phyloP scores from a whole-genome alignment of 805 yeast species.

The Lipomyces orientalis region DNA sequence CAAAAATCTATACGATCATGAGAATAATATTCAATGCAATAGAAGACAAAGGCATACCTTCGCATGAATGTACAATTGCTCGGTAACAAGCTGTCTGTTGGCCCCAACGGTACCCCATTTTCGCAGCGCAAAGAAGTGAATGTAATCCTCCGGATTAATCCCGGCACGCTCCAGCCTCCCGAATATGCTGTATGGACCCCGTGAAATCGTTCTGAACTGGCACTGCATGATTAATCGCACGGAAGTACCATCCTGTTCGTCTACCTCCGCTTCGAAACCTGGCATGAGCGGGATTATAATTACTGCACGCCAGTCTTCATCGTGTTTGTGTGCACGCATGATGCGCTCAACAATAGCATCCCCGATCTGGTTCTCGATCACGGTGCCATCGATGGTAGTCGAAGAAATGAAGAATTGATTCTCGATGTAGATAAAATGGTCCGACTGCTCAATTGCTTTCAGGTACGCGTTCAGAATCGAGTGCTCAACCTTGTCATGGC shows the following conservation, averaged over 20 bases:
- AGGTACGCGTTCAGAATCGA: constrained; percentile 93
- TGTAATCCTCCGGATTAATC: constrained; percentile 85
- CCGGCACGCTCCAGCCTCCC: constrained; percentile 78
- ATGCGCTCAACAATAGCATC: constrained; percentile 98
- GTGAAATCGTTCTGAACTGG: constrained; percentile 89
- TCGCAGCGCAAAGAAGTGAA: constrained; percentile 87
- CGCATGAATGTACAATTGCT: constrained; percentile 92
- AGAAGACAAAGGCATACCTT: constrained; percentile 55
- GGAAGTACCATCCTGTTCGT: constrained; percentile 91
- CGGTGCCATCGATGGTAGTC: constrained; percentile 82
- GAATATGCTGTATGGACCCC: constrained; percentile 87
- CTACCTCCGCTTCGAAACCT: constrained; percentile 93
- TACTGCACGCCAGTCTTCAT: constrained; percentile 84
- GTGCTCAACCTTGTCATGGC: constrained; percentile 69
- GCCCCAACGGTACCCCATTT: constrained; percentile 96
- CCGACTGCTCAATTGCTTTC: constrained; percentile 86
- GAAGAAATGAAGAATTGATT: constrained; percentile 94
- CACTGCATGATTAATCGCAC: constrained; percentile 96
- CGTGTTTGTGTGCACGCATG: constrained; percentile 79
- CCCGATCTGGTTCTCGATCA: constrained; percentile 86
- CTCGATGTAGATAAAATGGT: constrained; percentile 91
- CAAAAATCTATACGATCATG: constrained; percentile 50
- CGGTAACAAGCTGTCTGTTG: constrained; percentile 74
- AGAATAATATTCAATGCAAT: neutral
- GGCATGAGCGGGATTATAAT: constrained; percentile 96